Evolutionary conservation across 495 filamentous ascomycete genomes (phyloP), one percentile per base, ranked within the genome.

Genomic region (Penicillium canescens): DNA sequence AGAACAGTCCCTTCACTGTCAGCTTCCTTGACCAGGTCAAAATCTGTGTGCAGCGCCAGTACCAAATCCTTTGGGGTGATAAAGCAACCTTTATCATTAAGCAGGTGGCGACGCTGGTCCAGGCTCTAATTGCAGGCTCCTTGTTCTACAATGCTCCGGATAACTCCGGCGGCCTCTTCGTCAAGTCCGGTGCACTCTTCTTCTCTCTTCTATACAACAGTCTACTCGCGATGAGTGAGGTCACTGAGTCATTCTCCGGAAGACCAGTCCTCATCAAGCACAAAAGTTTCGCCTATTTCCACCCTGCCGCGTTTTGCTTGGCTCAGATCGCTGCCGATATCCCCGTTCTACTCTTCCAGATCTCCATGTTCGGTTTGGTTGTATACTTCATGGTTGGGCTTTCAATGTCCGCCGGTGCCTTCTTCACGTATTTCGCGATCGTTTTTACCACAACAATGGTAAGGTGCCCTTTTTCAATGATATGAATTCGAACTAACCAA

Each of bases 241-340:
- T 91, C 8, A 88, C 82, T 14, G 78, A 86, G 31, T 86, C 87
- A 0, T 91, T 91, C 63, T 72, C 77, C 16, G 80, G 82, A 1
- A 80, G 87, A 14, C 87, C 85, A 2, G 85, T 94, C 31, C 67
- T 92, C 16, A 77, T 88, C 46, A 90, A 91, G 54, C 90, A 94
- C 66, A 87, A 88, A 61, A 74, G 76, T 18, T 91, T 90, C 64
- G 85, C 85, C 24, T 86, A 90, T 59, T 91, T 88, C 68, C 81
- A 87, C 8, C 89, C 89, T 3, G 80, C 85, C 3, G 88, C 89
- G 6, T 87, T 85, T 39, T 85, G 82, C 23, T 73, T 94, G 33
- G 88, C 86, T 1, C 81, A 89, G 41, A 86, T 87, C 3, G 71
- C 86, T 8, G 79, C 86, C 10, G 90, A 94, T 55, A 65, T 89